phyloP scores from a whole-genome alignment of 495 filamentous ascomycete genomes.

The Talaromyces wortmannii region DNA sequence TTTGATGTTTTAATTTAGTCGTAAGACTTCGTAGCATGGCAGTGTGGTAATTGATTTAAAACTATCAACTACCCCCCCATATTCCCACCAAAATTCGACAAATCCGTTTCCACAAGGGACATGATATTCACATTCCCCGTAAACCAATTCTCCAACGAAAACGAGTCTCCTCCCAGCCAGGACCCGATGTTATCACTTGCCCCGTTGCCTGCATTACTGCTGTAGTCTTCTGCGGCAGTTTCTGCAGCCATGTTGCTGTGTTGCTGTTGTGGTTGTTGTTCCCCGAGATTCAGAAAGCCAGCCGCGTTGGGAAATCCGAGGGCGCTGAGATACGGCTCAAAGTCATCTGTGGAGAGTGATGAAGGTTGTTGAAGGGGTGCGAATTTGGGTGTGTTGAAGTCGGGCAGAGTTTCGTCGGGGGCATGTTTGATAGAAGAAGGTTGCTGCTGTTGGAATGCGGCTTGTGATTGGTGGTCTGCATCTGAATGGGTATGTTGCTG shows the following conservation, averaged over 20 bases:
- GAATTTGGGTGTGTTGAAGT: background rate
- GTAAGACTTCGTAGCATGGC: too few relatives aligned
- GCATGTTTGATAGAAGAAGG: too few relatives aligned
- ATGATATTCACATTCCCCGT: constrained; percentile 60
- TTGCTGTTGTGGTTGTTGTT: constrained; percentile 3
- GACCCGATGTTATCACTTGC: background rate
- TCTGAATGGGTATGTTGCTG: background rate
- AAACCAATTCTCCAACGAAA: constrained; percentile 55
- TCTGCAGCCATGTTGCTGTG: constrained; percentile 7
- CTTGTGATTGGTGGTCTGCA: too few relatives aligned
- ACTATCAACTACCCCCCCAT: too few relatives aligned
- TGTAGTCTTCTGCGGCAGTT: constrained; percentile 8
- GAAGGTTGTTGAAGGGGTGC: constrained; percentile 4
- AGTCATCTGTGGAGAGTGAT: constrained; percentile 46
- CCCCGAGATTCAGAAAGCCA: constrained; percentile 4
- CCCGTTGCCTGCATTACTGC: constrained; percentile 8
- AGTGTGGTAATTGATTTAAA: too few relatives aligned
- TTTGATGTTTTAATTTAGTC: too few relatives aligned
- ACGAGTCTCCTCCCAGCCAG: background rate
- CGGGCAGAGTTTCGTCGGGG: too few relatives aligned
- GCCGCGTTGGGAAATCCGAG: constrained; percentile 52
- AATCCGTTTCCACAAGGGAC: constrained; percentile 54
- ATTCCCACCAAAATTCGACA: constrained; percentile 16
- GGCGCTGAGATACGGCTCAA: constrained; percentile 58
- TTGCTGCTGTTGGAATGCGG: too few relatives aligned